These are phyloP conservation scores for Ustilago esculenta DNA, from an alignment of 1,284 basidiomycete species.

Conservation along the genomic window DNA sequence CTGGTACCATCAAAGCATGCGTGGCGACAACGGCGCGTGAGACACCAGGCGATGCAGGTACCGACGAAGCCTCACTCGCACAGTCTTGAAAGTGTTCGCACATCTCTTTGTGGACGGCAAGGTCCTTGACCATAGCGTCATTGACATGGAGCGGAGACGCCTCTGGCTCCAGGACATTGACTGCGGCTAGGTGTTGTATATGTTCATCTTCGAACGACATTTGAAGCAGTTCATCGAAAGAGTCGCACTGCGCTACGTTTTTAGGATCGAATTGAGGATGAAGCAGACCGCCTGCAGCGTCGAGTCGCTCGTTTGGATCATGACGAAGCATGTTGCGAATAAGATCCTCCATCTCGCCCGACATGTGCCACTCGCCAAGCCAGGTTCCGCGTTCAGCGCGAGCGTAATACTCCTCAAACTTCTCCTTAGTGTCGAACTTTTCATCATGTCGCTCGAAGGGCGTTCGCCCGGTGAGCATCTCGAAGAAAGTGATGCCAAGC, in stretches of 20 bases:
- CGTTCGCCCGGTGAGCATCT: slow-evolving; percentile 57
- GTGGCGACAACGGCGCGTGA: slow-evolving; percentile 20
- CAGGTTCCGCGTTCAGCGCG: slow-evolving; percentile 45
- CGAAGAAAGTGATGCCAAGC: slow-evolving; percentile 60
- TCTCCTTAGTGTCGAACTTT: slow-evolving; percentile 44
- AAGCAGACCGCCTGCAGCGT: slow-evolving; percentile 41
- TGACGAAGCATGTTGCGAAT: slow-evolving; percentile 46
- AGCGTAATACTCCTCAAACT: slow-evolving; percentile 52
- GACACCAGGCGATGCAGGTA: slow-evolving; percentile 30
- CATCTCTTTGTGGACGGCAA: slow-evolving; percentile 16
- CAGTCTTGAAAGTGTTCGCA: background rate
- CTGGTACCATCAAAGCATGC: slow-evolving; percentile 7
- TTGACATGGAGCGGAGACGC: slow-evolving; percentile 8
- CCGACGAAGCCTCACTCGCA: background rate
- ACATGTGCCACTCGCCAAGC: slow-evolving; percentile 47
- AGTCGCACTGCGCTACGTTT: slow-evolving; percentile 16
- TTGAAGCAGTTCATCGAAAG: slow-evolving; percentile 38
- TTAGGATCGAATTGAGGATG: slow-evolving; percentile 38
- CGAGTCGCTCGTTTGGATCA: slow-evolving; percentile 31
- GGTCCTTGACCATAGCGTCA: slow-evolving; percentile 27
- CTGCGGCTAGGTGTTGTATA: background rate
- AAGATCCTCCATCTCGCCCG: slow-evolving; percentile 43
- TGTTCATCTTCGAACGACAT: slow-evolving; percentile 25
- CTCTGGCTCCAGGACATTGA: background rate
- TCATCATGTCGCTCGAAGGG: slow-evolving; percentile 58